phyloP scores from a whole-genome alignment of 2,329 filamentous ascomycete genomes.

The Phyllosticta capitalensis region DNA sequence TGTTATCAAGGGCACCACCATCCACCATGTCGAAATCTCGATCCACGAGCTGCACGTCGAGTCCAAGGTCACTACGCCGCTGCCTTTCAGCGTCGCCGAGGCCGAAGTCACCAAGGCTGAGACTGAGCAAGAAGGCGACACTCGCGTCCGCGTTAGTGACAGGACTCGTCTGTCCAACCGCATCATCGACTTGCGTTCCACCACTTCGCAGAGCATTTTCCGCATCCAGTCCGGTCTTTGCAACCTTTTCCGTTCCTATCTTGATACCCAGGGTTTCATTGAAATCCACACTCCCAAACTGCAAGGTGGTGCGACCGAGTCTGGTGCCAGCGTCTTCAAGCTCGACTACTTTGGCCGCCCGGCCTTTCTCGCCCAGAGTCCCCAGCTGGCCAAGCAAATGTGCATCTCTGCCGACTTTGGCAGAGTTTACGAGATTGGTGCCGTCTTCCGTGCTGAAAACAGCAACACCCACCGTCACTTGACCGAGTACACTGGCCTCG shows the following conservation, averaged over 20 bases:
- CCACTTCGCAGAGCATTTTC: constrained; percentile 78
- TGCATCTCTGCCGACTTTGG: constrained; percentile 81
- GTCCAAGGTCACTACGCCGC: constrained; percentile 49
- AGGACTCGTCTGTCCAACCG: constrained; percentile 68
- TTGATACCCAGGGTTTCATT: constrained; percentile 70
- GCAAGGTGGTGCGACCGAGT: constrained; percentile 83
- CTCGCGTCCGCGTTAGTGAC: constrained; percentile 55
- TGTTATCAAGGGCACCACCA: constrained; percentile 63
- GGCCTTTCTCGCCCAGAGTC: constrained; percentile 84
- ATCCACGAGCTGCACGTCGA: constrained; percentile 58
- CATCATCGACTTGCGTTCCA: constrained; percentile 76
- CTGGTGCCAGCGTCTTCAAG: constrained; percentile 82
- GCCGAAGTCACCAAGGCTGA: constrained; percentile 53
- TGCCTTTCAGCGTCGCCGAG: constrained; percentile 62
- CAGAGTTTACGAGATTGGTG: constrained; percentile 79
- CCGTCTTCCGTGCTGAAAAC: constrained; percentile 89
- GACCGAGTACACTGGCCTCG: constrained; percentile 88
- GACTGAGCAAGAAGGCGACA: constrained; percentile 44
- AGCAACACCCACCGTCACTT: constrained; percentile 91
- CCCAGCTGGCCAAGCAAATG: constrained; percentile 90
- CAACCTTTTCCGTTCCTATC: constrained; percentile 65
- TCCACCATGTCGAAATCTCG: constrained; percentile 67
- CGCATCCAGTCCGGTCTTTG: constrained; percentile 74
- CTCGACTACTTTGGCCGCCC: constrained; percentile 83
- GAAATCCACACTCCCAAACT: constrained; percentile 93